phyloP scores from a whole-genome alignment of 2,329 filamentous ascomycete genomes.

The Trichoderma simmonsii region DNA sequence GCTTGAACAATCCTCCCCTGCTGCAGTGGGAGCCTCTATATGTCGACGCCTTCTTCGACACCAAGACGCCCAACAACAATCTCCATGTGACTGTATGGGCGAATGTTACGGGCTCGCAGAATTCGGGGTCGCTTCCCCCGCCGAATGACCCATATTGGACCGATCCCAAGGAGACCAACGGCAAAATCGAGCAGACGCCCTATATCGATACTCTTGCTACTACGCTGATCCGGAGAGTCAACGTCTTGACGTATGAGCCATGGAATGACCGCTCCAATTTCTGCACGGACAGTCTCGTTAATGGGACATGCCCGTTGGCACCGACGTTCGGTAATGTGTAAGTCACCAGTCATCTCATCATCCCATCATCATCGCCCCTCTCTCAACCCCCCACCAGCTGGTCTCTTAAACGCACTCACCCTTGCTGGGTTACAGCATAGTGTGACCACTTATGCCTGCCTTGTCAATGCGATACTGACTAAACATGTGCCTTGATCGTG shows the following conservation, averaged over 20 bases:
- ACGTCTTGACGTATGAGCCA: conserved; percentile 75
- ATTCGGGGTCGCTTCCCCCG: conserved; percentile 56
- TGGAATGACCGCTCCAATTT: conserved; percentile 59
- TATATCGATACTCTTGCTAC: conserved; percentile 53
- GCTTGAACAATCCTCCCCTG: conserved; percentile 52
- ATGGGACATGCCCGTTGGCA: conserved; percentile 67
- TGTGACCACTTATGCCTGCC: background rate
- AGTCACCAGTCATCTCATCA: conserved; percentile 22
- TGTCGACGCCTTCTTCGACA: conserved; percentile 72
- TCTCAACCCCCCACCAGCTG: background rate
- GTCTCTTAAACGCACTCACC: background rate
- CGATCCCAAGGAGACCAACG: conserved; percentile 57
- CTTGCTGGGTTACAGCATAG: background rate
- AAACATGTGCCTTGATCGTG: background rate
- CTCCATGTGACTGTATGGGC: conserved; percentile 82
- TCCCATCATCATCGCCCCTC: background rate
- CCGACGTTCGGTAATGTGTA: conserved; percentile 61
- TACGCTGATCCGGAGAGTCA: conserved; percentile 68
- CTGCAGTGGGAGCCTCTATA: conserved; percentile 79
- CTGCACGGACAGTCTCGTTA: conserved; percentile 59
- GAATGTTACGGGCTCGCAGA: conserved; percentile 77
- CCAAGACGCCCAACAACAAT: conserved; percentile 55
- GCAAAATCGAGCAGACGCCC: conserved; percentile 73
- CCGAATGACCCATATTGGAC: conserved; percentile 59
- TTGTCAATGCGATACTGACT: background rate